Evolutionary conservation across 495 filamentous ascomycete genomes (phyloP).

Genomic region (Clavariopsis aquatica): DNA sequence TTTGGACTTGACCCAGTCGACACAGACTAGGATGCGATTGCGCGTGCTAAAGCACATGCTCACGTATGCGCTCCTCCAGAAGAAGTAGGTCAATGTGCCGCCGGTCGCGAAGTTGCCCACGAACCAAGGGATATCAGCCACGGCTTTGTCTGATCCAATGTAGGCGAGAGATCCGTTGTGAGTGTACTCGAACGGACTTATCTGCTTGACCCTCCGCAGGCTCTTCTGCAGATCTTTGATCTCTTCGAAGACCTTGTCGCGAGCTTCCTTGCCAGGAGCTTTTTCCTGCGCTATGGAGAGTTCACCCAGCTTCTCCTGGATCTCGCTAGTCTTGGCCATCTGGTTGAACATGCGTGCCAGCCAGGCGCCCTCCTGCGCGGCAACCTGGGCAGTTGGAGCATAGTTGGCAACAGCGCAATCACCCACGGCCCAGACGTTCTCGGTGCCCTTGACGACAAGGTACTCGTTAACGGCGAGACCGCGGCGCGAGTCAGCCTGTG

Average conservation of each 20-base stretch:
- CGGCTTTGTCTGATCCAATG: conserved; percentile 96
- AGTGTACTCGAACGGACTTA: conserved; percentile 95
- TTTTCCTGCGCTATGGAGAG: conserved; percentile 65
- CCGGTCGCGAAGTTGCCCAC: conserved; percentile 91
- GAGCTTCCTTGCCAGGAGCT: conserved; percentile 59
- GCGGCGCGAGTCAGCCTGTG: conserved; percentile 90
- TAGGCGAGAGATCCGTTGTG: conserved; percentile 97
- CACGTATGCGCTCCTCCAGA: conserved; percentile 96
- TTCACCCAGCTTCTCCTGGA: conserved; percentile 69
- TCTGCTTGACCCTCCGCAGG: conserved; percentile 83
- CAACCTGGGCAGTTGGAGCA: conserved; percentile 95
- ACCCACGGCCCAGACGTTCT: conserved; percentile 90
- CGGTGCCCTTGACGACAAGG: conserved; percentile 93
- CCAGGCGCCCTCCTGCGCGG: conserved; percentile 93
- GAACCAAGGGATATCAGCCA: conserved; percentile 96
- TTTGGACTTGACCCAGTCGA: conserved; percentile 96
- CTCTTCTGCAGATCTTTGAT: conserved; percentile 84
- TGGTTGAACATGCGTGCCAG: conserved; percentile 95
- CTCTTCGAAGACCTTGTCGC: conserved; percentile 61
- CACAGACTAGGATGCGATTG: conserved; percentile 86
- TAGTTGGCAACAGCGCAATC: conserved; percentile 96
- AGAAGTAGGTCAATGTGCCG: conserved; percentile 70
- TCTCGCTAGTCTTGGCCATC: conserved; percentile 84
- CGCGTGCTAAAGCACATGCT: conserved; percentile 99
- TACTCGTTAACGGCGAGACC: conserved; percentile 97